phyloP scores from a whole-genome alignment of 116 monocot genomes.

The Cymodocea nodosa region DNA sequence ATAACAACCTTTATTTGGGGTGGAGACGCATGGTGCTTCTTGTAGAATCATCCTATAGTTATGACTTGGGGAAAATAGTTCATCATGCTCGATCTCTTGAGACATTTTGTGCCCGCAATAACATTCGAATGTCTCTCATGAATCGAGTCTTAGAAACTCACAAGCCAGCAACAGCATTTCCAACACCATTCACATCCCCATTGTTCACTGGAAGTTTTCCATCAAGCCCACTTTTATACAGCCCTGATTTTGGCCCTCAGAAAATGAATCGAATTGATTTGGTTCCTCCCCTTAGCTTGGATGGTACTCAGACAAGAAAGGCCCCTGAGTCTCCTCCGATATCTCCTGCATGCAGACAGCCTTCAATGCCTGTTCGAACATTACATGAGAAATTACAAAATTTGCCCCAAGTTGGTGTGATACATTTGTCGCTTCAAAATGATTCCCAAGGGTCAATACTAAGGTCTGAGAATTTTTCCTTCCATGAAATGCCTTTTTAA shows the following conservation, averaged over 20 bases:
- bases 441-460: constrained; percentile 85
- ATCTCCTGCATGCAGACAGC: constrained; percentile 55
- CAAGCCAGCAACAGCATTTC: constrained; percentile 42
- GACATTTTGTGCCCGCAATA: constrained; percentile 62
- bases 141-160: constrained; percentile 27
- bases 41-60: constrained; percentile 60
- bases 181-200: constrained; percentile 72
- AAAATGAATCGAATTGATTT: constrained; percentile 53
- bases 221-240: constrained; percentile 73
- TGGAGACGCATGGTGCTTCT: constrained; percentile 86
- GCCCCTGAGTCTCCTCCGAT: constrained; percentile 36
- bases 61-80: constrained; percentile 39
- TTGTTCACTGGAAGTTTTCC: constrained; percentile 93
- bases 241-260: constrained; percentile 65
- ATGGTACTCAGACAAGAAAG: constrained; percentile 44
- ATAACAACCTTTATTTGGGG: constrained; percentile 60
- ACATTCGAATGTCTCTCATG: constrained; percentile 51
- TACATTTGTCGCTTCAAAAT: constrained; percentile 95
- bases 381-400: constrained; percentile 83
- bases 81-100: constrained; percentile 74
- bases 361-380: constrained; percentile 39
- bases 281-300: constrained; percentile 90
- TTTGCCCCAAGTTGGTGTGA: constrained; percentile 76
- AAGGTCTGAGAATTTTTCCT: constrained; percentile 33
- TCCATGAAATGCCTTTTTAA: not conserved